phyloP scores from a whole-genome alignment of 2,329 filamentous ascomycete genomes.

The Pseudophaeomoniella oleicola region DNA sequence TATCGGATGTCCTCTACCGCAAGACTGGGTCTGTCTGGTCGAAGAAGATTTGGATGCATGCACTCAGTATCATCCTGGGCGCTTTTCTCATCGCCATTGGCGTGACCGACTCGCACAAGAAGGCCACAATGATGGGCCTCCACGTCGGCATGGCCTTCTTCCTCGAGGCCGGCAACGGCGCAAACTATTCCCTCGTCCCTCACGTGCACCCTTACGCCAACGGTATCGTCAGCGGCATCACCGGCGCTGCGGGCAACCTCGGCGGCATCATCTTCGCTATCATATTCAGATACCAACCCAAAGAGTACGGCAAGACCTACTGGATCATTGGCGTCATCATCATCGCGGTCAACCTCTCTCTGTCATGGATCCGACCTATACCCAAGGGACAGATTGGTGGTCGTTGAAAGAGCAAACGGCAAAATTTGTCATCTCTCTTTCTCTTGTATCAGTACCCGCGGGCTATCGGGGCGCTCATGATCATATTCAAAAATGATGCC shows the following conservation, averaged over 20 bases:
- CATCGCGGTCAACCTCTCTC: constrained; percentile 52
- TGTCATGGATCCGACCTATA: constrained; percentile 49
- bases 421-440: not conserved
- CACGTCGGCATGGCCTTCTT: constrained; percentile 68
- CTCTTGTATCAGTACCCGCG: too few species aligned
- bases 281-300: constrained; percentile 62
- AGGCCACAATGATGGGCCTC: constrained; percentile 59
- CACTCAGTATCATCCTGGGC: constrained; percentile 41
- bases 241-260: constrained; percentile 68
- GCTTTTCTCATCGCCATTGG: constrained; percentile 50
- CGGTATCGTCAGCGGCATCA: constrained; percentile 61
- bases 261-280: constrained; percentile 76
- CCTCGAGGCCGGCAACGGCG: constrained; percentile 70
- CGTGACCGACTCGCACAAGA: constrained; percentile 43
- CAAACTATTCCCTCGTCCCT: constrained; percentile 74
- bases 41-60: constrained; percentile 49
- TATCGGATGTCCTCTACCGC: constrained; percentile 42
- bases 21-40: constrained; percentile 39
- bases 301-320: constrained; percentile 53
- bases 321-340: constrained; percentile 73
- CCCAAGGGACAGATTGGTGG: constrained; percentile 39
- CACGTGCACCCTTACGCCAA: constrained; percentile 77
- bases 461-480: too few species aligned
- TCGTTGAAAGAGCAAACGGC: constrained; percentile 3
- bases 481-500: too few species aligned